Conservation (phyloP, 2,329 filamentous ascomycete genomes). For the Aspergillus arachidicola region DNA sequence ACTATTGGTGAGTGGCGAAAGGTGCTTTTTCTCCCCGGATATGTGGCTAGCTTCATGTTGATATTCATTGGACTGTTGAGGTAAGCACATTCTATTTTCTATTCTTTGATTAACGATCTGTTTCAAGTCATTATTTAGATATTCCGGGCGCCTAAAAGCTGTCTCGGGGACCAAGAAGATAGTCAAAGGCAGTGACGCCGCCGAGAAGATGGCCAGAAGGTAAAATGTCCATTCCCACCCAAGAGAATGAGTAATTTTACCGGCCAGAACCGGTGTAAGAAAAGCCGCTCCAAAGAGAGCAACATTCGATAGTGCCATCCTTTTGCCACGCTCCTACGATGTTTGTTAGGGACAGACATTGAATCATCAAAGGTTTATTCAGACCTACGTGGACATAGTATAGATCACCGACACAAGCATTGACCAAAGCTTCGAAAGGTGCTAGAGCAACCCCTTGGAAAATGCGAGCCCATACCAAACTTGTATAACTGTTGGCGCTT, state of each 20-base stretch:
- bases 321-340: slow-evolving; percentile 68
- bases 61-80: slow-evolving; percentile 8
- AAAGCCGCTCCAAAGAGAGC: slow-evolving; percentile 72
- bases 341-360: not conserved
- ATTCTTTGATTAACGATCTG: slow-evolving; percentile 32
- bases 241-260: slow-evolving; percentile 75
- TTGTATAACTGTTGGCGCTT: slow-evolving; percentile 67
- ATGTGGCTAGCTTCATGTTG: slow-evolving; percentile 15
- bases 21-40: slow-evolving; percentile 11
- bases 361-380: not conserved
- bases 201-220: slow-evolving; percentile 82
- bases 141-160: slow-evolving; percentile 67
- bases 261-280: slow-evolving; percentile 85
- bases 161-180: slow-evolving; percentile 85
- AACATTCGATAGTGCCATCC: slow-evolving; percentile 81
- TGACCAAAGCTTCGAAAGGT: slow-evolving; percentile 87
- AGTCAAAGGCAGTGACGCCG: slow-evolving; percentile 67
- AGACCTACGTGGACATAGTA: slow-evolving; percentile 79
- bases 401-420: slow-evolving; percentile 84
- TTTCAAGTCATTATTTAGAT: slow-evolving; percentile 70
- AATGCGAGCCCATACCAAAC: slow-evolving; percentile 75
- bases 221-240: slow-evolving; percentile 91
- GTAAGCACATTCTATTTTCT: slow-evolving; percentile 17
- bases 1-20: not conserved
- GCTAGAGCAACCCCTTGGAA: slow-evolving; percentile 85